These are phyloP conservation scores for Lentinula aciculospora DNA, from an alignment of 768 basidiomycete genomes.

Conservation along the genomic window DNA sequence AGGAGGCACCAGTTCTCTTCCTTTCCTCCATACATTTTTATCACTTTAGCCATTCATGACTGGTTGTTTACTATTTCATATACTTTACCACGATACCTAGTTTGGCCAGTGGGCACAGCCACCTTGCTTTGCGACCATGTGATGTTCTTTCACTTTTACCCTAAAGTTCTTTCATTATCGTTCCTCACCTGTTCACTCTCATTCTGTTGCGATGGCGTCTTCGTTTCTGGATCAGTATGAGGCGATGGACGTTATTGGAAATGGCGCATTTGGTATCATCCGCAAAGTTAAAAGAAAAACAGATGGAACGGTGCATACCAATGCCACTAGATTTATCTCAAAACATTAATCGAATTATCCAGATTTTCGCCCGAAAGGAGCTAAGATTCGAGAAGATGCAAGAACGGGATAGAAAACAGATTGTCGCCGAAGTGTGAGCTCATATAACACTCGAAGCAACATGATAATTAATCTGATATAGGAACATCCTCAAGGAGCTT, in stretches of 20 bases:
- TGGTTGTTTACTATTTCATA: no score
- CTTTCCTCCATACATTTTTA: no score
- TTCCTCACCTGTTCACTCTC: neutral
- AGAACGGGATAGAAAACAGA: slow-evolving; percentile 93
- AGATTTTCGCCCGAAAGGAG: slow-evolving; percentile 90
- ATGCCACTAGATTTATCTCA: neutral
- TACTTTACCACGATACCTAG: no score
- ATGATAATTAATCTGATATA: slow-evolving; percentile 21
- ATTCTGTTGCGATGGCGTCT: slow-evolving; percentile 20
- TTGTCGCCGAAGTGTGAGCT: slow-evolving; percentile 94
- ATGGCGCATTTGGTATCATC: slow-evolving; percentile 97
- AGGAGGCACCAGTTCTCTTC: no score
- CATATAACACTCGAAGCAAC: neutral
- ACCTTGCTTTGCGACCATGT: neutral
- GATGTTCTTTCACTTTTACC: neutral
- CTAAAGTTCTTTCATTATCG: neutral
- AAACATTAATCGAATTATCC: neutral
- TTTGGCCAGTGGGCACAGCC: no score
- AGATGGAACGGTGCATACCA: slow-evolving; percentile 68
- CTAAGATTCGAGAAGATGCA: slow-evolving; percentile 97
- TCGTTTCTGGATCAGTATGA: slow-evolving; percentile 78
- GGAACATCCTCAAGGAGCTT: slow-evolving; percentile 94
- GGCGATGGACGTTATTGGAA: slow-evolving; percentile 88
- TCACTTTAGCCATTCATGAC: no score
- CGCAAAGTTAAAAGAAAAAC: slow-evolving; percentile 84